These are phyloP conservation scores for Fereydounia khargensis DNA, from an alignment of 1,284 basidiomycete species.

Conservation along the genomic window DNA sequence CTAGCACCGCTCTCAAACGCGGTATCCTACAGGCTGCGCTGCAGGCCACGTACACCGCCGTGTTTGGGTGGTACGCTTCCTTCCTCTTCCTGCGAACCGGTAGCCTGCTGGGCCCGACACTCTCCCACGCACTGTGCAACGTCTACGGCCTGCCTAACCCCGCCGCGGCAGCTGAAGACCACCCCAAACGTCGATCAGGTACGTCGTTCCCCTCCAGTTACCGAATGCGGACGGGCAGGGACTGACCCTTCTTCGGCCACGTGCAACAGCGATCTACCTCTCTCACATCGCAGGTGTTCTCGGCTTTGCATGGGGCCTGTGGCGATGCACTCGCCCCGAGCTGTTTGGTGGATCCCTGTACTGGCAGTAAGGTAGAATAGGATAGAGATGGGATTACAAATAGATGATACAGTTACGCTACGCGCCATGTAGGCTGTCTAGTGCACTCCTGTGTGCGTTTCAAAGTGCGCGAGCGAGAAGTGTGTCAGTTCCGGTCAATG, in stretches of 20 bases:
- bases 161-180: conserved; percentile 59
- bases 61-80: conserved; percentile 86
- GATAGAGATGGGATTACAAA: too few species aligned
- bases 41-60: conserved; percentile 81
- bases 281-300: conserved; percentile 63
- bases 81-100: conserved; percentile 81
- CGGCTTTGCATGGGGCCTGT: conserved; percentile 59
- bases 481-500: too few species aligned
- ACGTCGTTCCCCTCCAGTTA: conserved; percentile 33
- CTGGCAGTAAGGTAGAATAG: conserved; percentile 19
- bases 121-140: conserved; percentile 83
- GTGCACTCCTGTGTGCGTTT: too few species aligned
- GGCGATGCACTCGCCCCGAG: conserved; percentile 13
- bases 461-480: too few species aligned
- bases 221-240: neutral
- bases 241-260: neutral
- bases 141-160: conserved; percentile 79
- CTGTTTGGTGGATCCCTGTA: conserved; percentile 24
- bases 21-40: conserved; percentile 66
- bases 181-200: conserved; percentile 59
- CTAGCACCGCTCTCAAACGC: conserved; percentile 64
- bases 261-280: conserved; percentile 59
- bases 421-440: too few species aligned
- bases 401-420: too few species aligned
- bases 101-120: conserved; percentile 56